A percentile compares a stretch with the other conserved stretches of the same genome.
Evolutionary conservation across 768 basidiomycete genomes (phyloP).

Genomic region (Galerina marginata): DNA sequence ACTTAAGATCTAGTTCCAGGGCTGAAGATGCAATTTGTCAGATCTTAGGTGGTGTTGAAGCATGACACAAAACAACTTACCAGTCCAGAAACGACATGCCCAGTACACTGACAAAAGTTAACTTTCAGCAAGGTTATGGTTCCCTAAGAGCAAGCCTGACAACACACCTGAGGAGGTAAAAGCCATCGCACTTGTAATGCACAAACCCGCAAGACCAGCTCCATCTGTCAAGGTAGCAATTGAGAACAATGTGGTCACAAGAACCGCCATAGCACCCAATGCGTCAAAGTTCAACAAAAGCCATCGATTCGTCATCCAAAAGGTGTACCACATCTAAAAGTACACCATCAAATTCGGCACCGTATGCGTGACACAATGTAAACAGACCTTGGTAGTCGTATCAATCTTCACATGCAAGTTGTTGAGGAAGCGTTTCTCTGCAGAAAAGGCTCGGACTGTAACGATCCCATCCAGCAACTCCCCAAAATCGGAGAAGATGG

Average conservation of each 20-base stretch:
- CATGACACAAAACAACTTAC: conserved; percentile 24
- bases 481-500: conserved; percentile 83
- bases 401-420: conserved; percentile 77
- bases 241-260: conserved; percentile 79
- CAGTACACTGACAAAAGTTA: conserved; percentile 43
- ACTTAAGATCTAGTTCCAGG: conserved; percentile 81
- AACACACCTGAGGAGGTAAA: conserved; percentile 48
- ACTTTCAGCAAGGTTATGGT: too few relatives aligned
- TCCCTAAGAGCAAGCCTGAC: neutral
- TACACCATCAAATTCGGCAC: too few relatives aligned
- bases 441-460: conserved; percentile 91
- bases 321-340: conserved; percentile 88
- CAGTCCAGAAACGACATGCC: conserved; percentile 58
- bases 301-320: conserved; percentile 93
- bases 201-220: conserved; percentile 70
- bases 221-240: conserved; percentile 59
- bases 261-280: conserved; percentile 74
- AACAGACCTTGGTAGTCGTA: conserved; percentile 69
- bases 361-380: neutral
- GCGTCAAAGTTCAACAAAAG: conserved; percentile 82
- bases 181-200: conserved; percentile 74
- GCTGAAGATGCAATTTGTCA: conserved; percentile 46
- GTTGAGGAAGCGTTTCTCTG: conserved; percentile 78
- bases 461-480: conserved; percentile 89
- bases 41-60: neutral